Percentiles rank a stretch among this genome's conserved stretches.
Evolutionary conservation across 2,329 filamentous ascomycete species (phyloP).

Genomic region (Pestalotiopsis sp.): DNA sequence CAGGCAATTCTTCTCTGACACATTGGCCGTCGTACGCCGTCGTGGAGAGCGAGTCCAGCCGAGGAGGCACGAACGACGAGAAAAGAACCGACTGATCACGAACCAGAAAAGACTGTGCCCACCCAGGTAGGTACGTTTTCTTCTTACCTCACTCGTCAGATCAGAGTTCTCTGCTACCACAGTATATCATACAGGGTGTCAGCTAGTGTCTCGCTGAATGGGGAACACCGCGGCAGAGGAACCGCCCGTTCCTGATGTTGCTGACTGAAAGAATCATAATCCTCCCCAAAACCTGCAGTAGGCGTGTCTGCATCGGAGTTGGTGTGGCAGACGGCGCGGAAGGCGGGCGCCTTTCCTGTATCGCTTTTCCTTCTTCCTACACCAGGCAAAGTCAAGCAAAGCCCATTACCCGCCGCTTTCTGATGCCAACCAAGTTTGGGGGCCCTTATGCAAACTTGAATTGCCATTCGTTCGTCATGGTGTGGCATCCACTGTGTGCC

Average conservation of each 20-base stretch:
- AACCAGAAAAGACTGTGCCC: neutral
- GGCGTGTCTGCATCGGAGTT: neutral
- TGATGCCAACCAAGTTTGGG: neutral
- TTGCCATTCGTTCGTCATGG: neutral
- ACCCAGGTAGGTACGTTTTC: neutral
- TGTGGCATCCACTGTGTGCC: neutral
- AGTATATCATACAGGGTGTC: neutral
- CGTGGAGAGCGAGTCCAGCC: neutral
- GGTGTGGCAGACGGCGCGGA: neutral
- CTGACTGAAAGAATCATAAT: neutral
- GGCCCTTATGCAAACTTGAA: neutral
- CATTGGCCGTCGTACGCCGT: neutral
- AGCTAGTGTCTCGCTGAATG: neutral
- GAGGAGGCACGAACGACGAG: neutral
- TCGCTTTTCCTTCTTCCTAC: neutral
- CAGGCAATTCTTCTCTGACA: neutral
- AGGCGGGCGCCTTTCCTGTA: neutral
- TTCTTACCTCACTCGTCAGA: neutral
- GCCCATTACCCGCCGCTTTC: neutral
- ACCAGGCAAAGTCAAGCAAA: neutral
- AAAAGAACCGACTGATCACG: neutral
- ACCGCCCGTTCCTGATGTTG: conserved; percentile 5
- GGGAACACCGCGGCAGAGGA: neutral
- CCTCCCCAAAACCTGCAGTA: neutral
- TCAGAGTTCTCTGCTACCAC: neutral